Percentiles rank a stretch among this genome's conserved stretches.
These are phyloP conservation scores for Ganoderma resinaceum DNA, from an alignment of 1,284 basidiomycete genomes.

Conservation along the genomic window DNA sequence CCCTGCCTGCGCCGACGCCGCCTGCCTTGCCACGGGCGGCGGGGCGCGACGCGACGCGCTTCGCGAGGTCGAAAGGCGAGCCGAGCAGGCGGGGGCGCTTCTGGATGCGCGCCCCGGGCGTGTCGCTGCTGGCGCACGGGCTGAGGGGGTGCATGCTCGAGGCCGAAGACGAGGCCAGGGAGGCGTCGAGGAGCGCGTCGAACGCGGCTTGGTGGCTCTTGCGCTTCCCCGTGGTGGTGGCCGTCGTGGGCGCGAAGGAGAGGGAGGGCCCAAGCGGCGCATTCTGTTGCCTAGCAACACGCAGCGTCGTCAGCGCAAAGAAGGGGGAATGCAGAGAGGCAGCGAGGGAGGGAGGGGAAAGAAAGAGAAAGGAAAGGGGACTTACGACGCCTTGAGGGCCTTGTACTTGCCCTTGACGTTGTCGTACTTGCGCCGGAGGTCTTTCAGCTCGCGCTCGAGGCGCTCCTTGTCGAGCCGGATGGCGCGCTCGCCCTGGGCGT, in stretches of 20 bases:
- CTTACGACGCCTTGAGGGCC: conserved; percentile 34
- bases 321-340: not conserved
- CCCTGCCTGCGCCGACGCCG: not conserved
- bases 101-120: conserved; percentile 33
- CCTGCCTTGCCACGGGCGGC: not conserved
- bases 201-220: conserved; percentile 35
- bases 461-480: conserved; percentile 39
- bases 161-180: conserved; percentile 12
- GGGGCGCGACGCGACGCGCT: conserved; percentile 24
- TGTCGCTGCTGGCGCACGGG: not conserved
- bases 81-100: conserved; percentile 41
- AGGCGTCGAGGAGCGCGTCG: conserved; percentile 18
- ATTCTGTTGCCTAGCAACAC: conserved; percentile 17
- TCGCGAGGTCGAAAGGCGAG: conserved; percentile 34
- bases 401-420: conserved; percentile 37
- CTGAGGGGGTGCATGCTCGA: not conserved
- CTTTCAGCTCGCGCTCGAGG: conserved; percentile 36
- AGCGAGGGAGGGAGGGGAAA: not conserved
- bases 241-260: not conserved
- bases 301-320: not conserved
- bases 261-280: not conserved
- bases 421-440: conserved; percentile 43
- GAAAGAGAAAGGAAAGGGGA: not conserved
- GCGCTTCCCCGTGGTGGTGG: conserved; percentile 30
- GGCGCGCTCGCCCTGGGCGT: conserved; percentile 45